phyloP scores from a whole-genome alignment of 805 yeast species.

The Wickerhamomyces alni region DNA sequence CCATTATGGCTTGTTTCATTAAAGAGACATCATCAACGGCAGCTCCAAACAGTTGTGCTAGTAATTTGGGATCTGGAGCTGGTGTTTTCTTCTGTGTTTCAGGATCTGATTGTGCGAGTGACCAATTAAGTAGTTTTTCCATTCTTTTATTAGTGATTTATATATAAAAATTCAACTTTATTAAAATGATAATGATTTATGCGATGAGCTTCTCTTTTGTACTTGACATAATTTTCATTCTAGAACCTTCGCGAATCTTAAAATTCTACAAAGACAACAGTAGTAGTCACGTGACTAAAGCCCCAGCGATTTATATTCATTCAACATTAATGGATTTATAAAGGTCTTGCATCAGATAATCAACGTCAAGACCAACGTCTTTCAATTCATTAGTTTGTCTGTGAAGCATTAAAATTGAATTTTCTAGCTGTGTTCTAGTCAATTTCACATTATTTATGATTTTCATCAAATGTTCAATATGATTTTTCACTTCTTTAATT shows the following conservation, averaged over 20 bases:
- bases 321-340: constrained; percentile 16
- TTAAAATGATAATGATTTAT: no score
- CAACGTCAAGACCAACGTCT: constrained; percentile 66
- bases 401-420: constrained; percentile 47
- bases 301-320: constrained; percentile 2
- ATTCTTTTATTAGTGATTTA: constrained; percentile 34
- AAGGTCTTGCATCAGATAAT: constrained; percentile 20
- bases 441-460: constrained; percentile 61
- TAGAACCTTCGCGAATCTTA: background rate
- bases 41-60: constrained; percentile 70
- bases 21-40: constrained; percentile 76
- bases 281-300: background rate
- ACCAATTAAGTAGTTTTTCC: constrained; percentile 94
- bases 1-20: constrained; percentile 72
- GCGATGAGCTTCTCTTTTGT: background rate
- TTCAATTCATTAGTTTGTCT: constrained; percentile 60
- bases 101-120: constrained; percentile 74
- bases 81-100: constrained; percentile 61
- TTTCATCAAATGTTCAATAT: constrained; percentile 54
- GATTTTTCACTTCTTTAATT: constrained; percentile 52
- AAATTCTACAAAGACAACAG: no score
- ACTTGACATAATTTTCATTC: background rate
- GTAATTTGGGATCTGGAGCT: constrained; percentile 69
- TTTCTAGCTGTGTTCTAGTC: constrained; percentile 44
- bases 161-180: no score